Base-by-base conservation (phyloP, 257 asterid genomes). In the Datura wrightii region DNA sequence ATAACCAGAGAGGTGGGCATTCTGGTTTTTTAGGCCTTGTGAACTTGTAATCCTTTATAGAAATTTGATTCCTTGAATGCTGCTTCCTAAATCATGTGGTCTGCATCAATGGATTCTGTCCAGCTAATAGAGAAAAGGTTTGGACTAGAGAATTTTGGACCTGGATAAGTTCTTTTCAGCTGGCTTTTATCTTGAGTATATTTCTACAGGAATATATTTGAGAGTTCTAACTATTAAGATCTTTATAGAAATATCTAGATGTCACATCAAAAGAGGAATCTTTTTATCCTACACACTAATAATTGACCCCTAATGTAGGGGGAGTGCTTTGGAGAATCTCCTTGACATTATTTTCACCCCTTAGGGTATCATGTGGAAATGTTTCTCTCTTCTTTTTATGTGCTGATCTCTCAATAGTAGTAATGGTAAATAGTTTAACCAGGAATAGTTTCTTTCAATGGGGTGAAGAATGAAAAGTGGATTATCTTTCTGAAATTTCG, bases 271-370 rank as follows among this genome's bases (percentile, higher is more conserved):
- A 85, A 86, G 85, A 84, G 92, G 98, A 92, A 92, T 93, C 93
- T n/a, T 79, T 83, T 87, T 89, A 84, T 88, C 89, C 83, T 83
- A 87, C 89, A 88, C 92, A 86, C 87, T 79, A 89, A 89, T 92
- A 89, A 92, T 90, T 92, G 92, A 88, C 89, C 80, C 83, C 91
- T 89, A 85, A 79, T 87, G 54, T 84, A 48, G 62, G 85, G 87
- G 87, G 88, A 87, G 90, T 92, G 94, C 90, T 85, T 80, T 85
- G 88, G 53, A 90, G 97, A 92, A 92, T 92, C 97, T 89, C 78
- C 86, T 92, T 90, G 85, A 78, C 19, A 65, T 65, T 6, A 34
- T 34, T 65, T 62, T 65, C 72, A 65, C 7, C 46, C 18, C 18
- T 54, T 10, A 4, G 42, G 62, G 4, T 31, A 48, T 76, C 82